phyloP scores from a whole-genome alignment of 495 filamentous ascomycete genomes.

The Schizothecium vesticola region DNA sequence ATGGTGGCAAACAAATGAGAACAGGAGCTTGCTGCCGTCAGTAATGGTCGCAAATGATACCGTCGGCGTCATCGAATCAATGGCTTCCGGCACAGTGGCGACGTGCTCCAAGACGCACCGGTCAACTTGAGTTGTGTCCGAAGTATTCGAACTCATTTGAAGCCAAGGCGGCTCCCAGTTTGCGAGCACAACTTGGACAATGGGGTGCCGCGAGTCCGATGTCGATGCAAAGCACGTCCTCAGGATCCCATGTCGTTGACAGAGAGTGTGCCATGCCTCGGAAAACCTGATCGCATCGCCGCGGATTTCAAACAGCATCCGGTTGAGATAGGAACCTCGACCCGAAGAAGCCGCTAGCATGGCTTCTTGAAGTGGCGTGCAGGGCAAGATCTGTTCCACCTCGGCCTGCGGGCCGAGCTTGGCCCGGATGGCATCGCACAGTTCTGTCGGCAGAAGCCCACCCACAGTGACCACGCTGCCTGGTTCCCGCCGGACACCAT shows the following conservation, averaged over 20 bases:
- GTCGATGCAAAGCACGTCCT: constrained; percentile 59
- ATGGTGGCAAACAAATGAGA: constrained; percentile 67
- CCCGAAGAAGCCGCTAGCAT: constrained; percentile 59
- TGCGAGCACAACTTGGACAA: constrained; percentile 54
- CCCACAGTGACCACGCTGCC: background rate
- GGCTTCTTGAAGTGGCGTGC: constrained; percentile 75
- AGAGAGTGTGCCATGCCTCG: constrained; percentile 46
- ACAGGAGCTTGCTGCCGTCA: constrained; percentile 20
- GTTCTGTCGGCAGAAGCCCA: constrained; percentile 34
- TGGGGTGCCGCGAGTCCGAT: constrained; percentile 42
- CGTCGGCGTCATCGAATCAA: constrained; percentile 31
- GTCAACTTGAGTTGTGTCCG: constrained; percentile 14
- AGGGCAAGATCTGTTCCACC: constrained; percentile 56
- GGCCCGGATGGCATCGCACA: constrained; percentile 29
- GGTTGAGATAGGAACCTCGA: constrained; percentile 38
- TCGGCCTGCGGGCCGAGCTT: constrained; percentile 31
- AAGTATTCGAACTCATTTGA: constrained; percentile 11
- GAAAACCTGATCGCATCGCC: constrained; percentile 22
- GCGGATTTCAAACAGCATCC: constrained; percentile 35
- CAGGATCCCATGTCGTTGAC: constrained; percentile 56
- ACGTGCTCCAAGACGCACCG: constrained; percentile 21
- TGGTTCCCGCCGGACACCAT: background rate
- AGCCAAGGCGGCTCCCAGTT: constrained; percentile 30
- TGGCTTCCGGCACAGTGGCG: constrained; percentile 21
- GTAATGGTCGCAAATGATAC: constrained; percentile 33